These are phyloP conservation scores for Ramalina peruviana DNA, from an alignment of 495 filamentous ascomycete species.

Conservation along the genomic window DNA sequence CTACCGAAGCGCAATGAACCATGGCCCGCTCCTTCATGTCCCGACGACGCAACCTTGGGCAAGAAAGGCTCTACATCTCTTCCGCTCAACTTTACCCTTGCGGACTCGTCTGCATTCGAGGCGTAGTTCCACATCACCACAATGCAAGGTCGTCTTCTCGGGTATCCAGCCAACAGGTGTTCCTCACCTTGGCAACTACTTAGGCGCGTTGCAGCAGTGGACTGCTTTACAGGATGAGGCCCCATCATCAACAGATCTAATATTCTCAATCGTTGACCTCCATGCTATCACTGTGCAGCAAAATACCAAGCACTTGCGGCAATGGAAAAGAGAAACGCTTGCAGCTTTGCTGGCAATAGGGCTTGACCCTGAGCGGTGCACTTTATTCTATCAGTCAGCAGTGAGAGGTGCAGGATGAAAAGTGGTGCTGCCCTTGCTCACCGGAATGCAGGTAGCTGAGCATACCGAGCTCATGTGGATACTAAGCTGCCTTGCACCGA, in stretches of 20 bases:
- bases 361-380: conserved; percentile 55
- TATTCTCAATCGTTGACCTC: conserved; percentile 82
- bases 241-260: conserved; percentile 37
- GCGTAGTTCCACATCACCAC: background rate
- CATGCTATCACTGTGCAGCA: conserved; percentile 81
- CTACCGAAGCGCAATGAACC: background rate
- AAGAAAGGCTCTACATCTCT: background rate
- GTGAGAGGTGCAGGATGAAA: conserved; percentile 24
- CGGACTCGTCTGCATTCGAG: background rate
- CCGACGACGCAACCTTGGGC: background rate
- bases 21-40: background rate
- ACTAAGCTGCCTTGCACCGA: conserved; percentile 72
- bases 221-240: conserved; percentile 57
- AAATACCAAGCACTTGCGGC: conserved; percentile 37
- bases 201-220: conserved; percentile 86
- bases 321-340: conserved; percentile 57
- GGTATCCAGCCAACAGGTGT: conserved; percentile 93
- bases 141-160: conserved; percentile 56
- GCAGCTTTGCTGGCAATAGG: conserved; percentile 75
- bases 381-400: conserved; percentile 73
- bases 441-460: conserved; percentile 42
- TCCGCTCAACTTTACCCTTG: background rate
- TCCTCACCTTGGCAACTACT: conserved; percentile 93
- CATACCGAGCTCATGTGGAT: conserved; percentile 95
- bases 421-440: background rate